Base-by-base conservation (phyloP, 495 filamentous ascomycete genomes). In the Jackrogersella minutella region DNA sequence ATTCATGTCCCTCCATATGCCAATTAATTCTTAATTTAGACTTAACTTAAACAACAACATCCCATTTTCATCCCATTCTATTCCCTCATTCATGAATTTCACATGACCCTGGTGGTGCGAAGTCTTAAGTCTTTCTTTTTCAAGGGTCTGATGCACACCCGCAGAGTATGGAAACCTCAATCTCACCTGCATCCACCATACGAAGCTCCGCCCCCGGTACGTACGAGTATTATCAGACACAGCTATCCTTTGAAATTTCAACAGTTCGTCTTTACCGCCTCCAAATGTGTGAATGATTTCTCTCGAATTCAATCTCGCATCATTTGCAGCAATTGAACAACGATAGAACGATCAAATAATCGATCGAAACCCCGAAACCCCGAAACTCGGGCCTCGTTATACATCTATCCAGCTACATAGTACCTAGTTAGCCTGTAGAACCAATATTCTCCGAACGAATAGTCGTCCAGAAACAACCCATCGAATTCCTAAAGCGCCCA, bases 121-220 rank as follows among this genome's bases (percentile, higher is more conserved):
- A 39, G n/a, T 49, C 41, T 37, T 36, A n/a, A n/a, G n/a, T n/a
- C n/a, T n/a, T n/a, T 34, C 43, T 34, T 30, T 40, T 47, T 46
- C 43, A 61, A 55, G 36, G 55, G 26, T 52, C 36, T 44, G 4
- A 24, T 11, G 24, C 51, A 28, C 21, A 24, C 53, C 14, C 30
- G 30, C 28, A 47, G 62, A 68, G 58, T 16, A 68, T 63, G 65
- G 53, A 68, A 62, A 55, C 60, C 52, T 52, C 26, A 9, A 60
- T 69, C 55, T 64, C 54, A 22, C 55, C 59, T 64, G 66, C 60
- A 64, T 60, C 59, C 58, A 58, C 54, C 33, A 28, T 46, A 59
- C 49, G 49, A 63, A n/a, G n/a, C n/a, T n/a, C n/a, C 58, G 9
- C 34, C 41, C 37, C 6, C 53, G 6, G 9, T 51, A 31, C 51